Evolutionary conservation across 495 filamentous ascomycete species (phyloP).

Genomic region (Cercophora newfieldiana): DNA sequence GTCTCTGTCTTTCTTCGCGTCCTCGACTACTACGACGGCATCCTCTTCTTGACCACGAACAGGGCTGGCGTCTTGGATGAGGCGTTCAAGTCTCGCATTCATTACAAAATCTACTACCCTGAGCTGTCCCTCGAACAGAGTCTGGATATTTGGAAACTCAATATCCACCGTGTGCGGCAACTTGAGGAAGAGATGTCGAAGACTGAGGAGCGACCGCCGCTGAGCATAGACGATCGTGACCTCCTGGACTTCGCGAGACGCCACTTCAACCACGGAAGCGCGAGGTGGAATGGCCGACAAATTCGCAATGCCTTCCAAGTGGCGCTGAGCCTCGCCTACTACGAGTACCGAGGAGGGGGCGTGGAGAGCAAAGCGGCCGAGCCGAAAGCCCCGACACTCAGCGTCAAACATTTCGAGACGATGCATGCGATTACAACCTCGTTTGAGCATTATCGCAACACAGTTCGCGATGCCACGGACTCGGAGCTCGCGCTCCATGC

Average conservation of each 20-base stretch:
- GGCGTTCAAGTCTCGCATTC: slow-evolving; percentile 23
- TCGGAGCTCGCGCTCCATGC: background rate
- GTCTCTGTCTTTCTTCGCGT: slow-evolving; percentile 35
- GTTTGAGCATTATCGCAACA: slow-evolving; percentile 14
- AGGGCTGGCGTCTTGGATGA: background rate
- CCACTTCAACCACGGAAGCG: slow-evolving; percentile 21
- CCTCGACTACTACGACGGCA: background rate
- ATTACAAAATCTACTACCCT: slow-evolving; percentile 24
- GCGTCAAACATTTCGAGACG: slow-evolving; percentile 12
- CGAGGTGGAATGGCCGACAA: slow-evolving; percentile 26
- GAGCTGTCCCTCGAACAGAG: slow-evolving; percentile 27
- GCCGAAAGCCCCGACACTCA: background rate
- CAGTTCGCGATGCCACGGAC: background rate
- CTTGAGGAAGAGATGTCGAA: slow-evolving; percentile 25
- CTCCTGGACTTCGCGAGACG: slow-evolving; percentile 29
- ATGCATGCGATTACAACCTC: slow-evolving; percentile 16
- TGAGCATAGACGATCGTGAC: slow-evolving; percentile 24
- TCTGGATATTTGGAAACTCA: slow-evolving; percentile 31
- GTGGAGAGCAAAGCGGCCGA: background rate
- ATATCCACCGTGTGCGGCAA: slow-evolving; percentile 26
- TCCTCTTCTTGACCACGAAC: background rate
- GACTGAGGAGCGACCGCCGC: slow-evolving; percentile 17
- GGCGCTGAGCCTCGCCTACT: slow-evolving; percentile 17
- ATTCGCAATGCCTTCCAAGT: slow-evolving; percentile 31
- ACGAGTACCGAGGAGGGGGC: background rate